Percentiles rank a stretch among this genome's conserved stretches.
These are phyloP conservation scores for Apiospora hydei DNA, from an alignment of 2,329 filamentous ascomycete species.

Conservation along the genomic window DNA sequence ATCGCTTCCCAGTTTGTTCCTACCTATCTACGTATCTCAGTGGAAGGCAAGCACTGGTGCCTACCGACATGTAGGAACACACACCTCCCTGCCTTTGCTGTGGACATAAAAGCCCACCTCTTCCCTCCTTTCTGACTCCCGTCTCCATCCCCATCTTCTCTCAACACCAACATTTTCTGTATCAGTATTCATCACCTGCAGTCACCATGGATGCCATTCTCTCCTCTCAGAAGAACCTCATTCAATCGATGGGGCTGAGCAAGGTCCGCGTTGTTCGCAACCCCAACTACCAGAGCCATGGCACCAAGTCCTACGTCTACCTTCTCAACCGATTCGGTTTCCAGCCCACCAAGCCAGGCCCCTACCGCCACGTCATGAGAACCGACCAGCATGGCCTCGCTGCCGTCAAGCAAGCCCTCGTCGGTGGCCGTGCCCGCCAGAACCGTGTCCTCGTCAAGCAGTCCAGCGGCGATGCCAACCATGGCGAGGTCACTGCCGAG, in stretches of 20 bases:
- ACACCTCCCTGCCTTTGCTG: no score
- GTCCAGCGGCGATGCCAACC: slow-evolving; percentile 45
- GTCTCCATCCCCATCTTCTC: background rate
- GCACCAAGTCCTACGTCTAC: slow-evolving; percentile 69
- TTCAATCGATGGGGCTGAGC: slow-evolving; percentile 44
- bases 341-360: slow-evolving; percentile 67
- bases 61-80: no score
- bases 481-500: slow-evolving; percentile 63
- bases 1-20: no score
- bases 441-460: slow-evolving; percentile 58
- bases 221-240: slow-evolving; percentile 45
- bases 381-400: slow-evolving; percentile 53
- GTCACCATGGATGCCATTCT: slow-evolving; percentile 45
- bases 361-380: slow-evolving; percentile 61
- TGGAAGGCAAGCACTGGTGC: no score
- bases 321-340: slow-evolving; percentile 69
- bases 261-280: slow-evolving; percentile 63
- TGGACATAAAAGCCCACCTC: background rate
- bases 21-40: no score
- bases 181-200: background rate
- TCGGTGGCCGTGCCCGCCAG: slow-evolving; percentile 57
- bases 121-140: background rate
- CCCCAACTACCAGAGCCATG: slow-evolving; percentile 64
- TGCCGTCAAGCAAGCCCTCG: slow-evolving; percentile 52
- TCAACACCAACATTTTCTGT: background rate